Evolutionary conservation across 2,329 filamentous ascomycete genomes (phyloP).

Genomic region (Hymenoscyphus linearis): DNA sequence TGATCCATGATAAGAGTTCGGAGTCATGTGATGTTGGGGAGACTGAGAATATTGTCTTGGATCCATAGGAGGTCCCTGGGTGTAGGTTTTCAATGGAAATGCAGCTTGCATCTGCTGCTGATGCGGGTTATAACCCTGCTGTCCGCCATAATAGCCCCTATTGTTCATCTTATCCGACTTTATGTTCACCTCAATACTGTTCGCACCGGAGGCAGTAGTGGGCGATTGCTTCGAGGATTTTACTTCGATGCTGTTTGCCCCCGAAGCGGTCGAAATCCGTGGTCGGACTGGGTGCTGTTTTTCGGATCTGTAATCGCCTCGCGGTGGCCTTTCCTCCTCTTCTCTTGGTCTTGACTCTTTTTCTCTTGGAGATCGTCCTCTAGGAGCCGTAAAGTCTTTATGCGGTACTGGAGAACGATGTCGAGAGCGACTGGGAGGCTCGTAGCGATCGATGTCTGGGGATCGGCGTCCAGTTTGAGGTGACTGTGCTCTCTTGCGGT

Average conservation of each 20-base stretch:
- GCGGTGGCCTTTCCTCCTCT: neutral
- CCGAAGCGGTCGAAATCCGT: conserved; percentile 23
- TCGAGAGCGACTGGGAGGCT: conserved; percentile 24
- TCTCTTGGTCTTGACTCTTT: conserved; percentile 16
- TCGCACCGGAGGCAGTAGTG: conserved; percentile 31
- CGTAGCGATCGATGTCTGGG: conserved; percentile 28
- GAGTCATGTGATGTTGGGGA: conserved; percentile 50
- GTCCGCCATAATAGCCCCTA: conserved; percentile 31
- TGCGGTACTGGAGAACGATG: conserved; percentile 28
- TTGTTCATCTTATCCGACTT: conserved; percentile 33
- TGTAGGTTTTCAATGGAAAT: conserved; percentile 33
- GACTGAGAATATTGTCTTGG: conserved; percentile 49
- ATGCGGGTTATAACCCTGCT: conserved; percentile 33
- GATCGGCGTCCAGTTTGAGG: conserved; percentile 20
- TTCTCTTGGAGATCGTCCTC: conserved; percentile 22
- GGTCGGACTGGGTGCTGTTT: conserved; percentile 17
- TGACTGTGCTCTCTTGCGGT: conserved; percentile 21
- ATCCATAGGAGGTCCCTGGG: conserved; percentile 30
- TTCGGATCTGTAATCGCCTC: conserved; percentile 23
- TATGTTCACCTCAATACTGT: conserved; percentile 33
- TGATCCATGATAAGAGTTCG: conserved; percentile 52
- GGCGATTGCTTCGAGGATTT: conserved; percentile 22
- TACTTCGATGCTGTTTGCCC: conserved; percentile 32
- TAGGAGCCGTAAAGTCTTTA: conserved; percentile 20
- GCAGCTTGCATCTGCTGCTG: conserved; percentile 35